These are phyloP conservation scores for Onygenales sp. DNA, from an alignment of 2,329 filamentous ascomycete genomes.

Conservation along the genomic window DNA sequence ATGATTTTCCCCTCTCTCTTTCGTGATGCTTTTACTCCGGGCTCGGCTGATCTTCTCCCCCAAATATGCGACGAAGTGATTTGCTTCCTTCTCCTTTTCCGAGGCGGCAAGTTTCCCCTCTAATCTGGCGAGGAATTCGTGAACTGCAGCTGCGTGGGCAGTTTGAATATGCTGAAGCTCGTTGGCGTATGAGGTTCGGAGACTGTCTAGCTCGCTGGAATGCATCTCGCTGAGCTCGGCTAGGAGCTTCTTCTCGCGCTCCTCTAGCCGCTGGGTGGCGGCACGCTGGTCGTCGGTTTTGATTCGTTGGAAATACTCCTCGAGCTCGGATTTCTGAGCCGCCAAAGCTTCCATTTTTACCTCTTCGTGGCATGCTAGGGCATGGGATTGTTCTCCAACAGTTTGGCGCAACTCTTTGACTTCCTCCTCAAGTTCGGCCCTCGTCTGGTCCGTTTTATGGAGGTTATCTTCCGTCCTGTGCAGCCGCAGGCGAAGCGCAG, in stretches of 20 bases:
- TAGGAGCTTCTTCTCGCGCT: background rate
- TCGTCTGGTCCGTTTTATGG: too few species aligned
- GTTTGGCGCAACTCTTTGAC: background rate
- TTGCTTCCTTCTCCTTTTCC: background rate
- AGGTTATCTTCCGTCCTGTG: background rate
- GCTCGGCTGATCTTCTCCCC: background rate
- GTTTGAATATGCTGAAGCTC: slow-evolving; percentile 1
- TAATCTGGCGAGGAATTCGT: background rate
- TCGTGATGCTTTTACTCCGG: background rate
- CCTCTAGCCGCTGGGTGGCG: background rate
- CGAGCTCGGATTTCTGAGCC: background rate
- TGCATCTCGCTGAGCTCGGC: background rate
- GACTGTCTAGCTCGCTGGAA: background rate
- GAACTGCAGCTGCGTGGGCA: background rate
- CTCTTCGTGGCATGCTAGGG: background rate
- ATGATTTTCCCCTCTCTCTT: background rate
- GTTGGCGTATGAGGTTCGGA: background rate
- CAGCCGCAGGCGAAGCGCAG: background rate
- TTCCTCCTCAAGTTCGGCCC: background rate
- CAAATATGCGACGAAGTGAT: background rate
- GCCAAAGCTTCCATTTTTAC: background rate
- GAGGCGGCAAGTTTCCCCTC: background rate
- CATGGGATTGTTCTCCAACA: background rate
- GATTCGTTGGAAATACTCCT: background rate
- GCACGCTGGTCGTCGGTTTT: background rate